Base-by-base conservation (phyloP, 2,329 filamentous ascomycete species). In the Sordariomycetes sp. region DNA sequence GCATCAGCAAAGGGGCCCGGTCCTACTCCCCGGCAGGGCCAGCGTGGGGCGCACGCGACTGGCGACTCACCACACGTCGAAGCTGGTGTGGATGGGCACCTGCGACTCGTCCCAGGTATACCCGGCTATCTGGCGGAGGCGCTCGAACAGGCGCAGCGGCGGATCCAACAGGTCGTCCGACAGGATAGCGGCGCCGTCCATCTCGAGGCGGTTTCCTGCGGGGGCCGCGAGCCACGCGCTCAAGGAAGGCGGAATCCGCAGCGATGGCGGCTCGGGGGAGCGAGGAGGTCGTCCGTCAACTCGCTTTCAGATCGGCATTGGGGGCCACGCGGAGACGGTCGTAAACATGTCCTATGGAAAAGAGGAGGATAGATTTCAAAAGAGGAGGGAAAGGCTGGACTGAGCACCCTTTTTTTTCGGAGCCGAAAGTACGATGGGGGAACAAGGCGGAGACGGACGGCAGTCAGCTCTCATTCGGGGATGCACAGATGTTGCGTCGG, bases 31-130 rank as follows among this genome's bases (percentile, higher is more conserved):
- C 5, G n/a, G 22, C 50, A 6, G 24, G 32, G 6, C 22, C 28
- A 43, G 34, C 28, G 50, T 10, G 22, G 20, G 46, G 46, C 8
- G n/a, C 16, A 46, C 46, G n/a, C n/a, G 18, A 22, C n/a, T 3
- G 16, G 24, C 25, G 10, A 66, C 72, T 65, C 75, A 85, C 90
- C 92, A 97, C 75, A 92, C 91, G 70, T 95, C 90, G 72, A 96
- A 97, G 65, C 86, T 90, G 55, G 81, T 81, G 67, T 86, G 83
- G 59, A 80, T 75, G 12, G 82, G 81, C 28, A 71, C 71, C 59
- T 67, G 70, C 16, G 80, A 78, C 63, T 89, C 86, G 70, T 91
- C 87, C 88, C 88, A 92, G 7, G 80, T 83, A 68, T 90, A 91
- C 57, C 87, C 88, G 53, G 85, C 79, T 62, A 92, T 79, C 68